Conservation (phyloP, 805 yeast species). For the Candida montana region DNA sequence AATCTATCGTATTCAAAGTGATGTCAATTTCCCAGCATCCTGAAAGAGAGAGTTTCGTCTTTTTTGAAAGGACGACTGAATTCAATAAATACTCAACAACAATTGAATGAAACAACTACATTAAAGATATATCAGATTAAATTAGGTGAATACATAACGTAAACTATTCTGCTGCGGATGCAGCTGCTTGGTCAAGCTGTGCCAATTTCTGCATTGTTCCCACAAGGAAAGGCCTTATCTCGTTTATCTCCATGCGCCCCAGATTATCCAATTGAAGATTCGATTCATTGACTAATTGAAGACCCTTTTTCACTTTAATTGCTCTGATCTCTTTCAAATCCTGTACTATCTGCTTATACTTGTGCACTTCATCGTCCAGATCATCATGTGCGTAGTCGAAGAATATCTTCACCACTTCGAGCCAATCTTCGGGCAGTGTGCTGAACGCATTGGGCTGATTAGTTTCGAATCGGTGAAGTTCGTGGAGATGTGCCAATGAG, state of each 20-base stretch:
- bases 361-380: constrained; percentile 65
- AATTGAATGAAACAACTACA: no score
- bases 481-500: constrained; percentile 44
- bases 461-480: constrained; percentile 62
- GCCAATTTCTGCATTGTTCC: constrained; percentile 75
- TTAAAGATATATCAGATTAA: no score
- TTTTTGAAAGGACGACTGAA: no score
- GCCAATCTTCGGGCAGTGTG: constrained; percentile 82
- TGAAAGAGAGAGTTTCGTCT: no score
- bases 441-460: constrained; percentile 55
- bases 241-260: constrained; percentile 82
- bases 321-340: constrained; percentile 81
- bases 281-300: constrained; percentile 70
- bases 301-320: constrained; percentile 76
- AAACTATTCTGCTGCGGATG: no score
- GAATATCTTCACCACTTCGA: constrained; percentile 69
- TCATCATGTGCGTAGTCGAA: constrained; percentile 72
- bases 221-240: constrained; percentile 76
- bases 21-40: no score
- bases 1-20: no score
- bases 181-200: constrained; percentile 39
- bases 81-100: constrained; percentile 8
- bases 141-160: no score
- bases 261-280: constrained; percentile 80
- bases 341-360: constrained; percentile 63